Evolutionary conservation across 208 protist species (phyloP), one percentile per base, ranked within the genome.

Genomic region (Jaenimonas drosophilae): DNA sequence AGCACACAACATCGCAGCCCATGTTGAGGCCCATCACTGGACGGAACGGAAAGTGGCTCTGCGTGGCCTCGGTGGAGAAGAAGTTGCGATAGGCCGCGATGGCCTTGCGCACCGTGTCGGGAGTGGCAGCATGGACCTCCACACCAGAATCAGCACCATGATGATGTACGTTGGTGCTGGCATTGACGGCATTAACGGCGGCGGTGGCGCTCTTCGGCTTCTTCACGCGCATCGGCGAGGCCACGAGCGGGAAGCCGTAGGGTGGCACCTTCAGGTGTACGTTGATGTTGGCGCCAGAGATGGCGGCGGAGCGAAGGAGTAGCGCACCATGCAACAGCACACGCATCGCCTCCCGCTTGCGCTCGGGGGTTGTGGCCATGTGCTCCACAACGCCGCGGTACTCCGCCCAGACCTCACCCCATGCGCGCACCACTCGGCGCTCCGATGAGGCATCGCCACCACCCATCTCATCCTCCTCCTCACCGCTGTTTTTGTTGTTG

Each of bases 351-450:
- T 86, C 71, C 9, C 76, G 72, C 51, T 87, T 87, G 23, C 82
- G 65, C 25, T 65, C 48, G 16, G 68, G 74, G 6, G 76, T 85
- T 16, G 82, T 91, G 14, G 60, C 67, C 57, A 91, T 67, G 3
- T 40, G 32, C 6, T 48, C 53, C 20, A 91, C 82, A 21, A 69
- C 63, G 28, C 60, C 60, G 49, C 63, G 67, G 51, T 87, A 91
- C 54, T 87, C 74, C 0, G 82, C 78, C 82, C 82, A 91, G 4
- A 91, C 82, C 52, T 91, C 76, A 5, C 71, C 82, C 82, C 82
- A 91, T 1, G 76, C 76, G 12, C 82, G 73, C 34, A 91, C 76
- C 4, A 83, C 55, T 37, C 64, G 31, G 23, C 45, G 37, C 11
- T 46, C 26, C 12, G 11, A 6, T 9, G 14, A 19, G 26, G 11